Conservation (phyloP, 495 filamentous ascomycete species). For the Lophiostoma macrostomum region DNA sequence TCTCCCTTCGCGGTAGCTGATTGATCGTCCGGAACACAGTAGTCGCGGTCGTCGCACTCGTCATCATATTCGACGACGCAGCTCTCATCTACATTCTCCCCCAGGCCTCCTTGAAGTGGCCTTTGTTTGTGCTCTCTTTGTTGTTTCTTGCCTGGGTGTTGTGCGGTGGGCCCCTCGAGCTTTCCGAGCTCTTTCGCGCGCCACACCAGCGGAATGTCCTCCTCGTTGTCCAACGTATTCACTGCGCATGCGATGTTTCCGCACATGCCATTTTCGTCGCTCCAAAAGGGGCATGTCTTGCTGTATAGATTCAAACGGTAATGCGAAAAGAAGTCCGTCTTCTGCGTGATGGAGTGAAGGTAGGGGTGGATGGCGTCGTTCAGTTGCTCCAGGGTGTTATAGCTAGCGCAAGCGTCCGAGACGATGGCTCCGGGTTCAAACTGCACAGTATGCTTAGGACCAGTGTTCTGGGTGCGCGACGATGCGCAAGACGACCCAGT, state of each 20-base stretch:
- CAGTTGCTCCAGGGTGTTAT: slow-evolving; percentile 78
- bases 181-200: slow-evolving; percentile 88
- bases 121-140: slow-evolving; percentile 62
- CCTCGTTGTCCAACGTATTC: slow-evolving; percentile 92
- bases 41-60: slow-evolving; percentile 95
- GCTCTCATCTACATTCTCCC: slow-evolving; percentile 84
- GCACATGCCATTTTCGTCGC: slow-evolving; percentile 88
- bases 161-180: slow-evolving; percentile 84
- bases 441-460: slow-evolving; percentile 43
- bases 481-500: slow-evolving; percentile 11
- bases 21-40: slow-evolving; percentile 95
- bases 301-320: slow-evolving; percentile 96
- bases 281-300: slow-evolving; percentile 94
- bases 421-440: slow-evolving; percentile 62
- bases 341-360: slow-evolving; percentile 74
- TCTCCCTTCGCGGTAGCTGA: slow-evolving; percentile 81
- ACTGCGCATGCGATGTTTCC: slow-evolving; percentile 97
- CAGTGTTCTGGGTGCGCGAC: slow-evolving; percentile 7
- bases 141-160: slow-evolving; percentile 72
- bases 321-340: slow-evolving; percentile 96
- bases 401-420: slow-evolving; percentile 91
- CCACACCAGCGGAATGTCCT: slow-evolving; percentile 90
- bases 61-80: slow-evolving; percentile 97
- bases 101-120: slow-evolving; percentile 78
- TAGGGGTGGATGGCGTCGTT: slow-evolving; percentile 76